phyloP scores from a whole-genome alignment of 108 stramenopile genomes.

The Nitzschia putrida region DNA sequence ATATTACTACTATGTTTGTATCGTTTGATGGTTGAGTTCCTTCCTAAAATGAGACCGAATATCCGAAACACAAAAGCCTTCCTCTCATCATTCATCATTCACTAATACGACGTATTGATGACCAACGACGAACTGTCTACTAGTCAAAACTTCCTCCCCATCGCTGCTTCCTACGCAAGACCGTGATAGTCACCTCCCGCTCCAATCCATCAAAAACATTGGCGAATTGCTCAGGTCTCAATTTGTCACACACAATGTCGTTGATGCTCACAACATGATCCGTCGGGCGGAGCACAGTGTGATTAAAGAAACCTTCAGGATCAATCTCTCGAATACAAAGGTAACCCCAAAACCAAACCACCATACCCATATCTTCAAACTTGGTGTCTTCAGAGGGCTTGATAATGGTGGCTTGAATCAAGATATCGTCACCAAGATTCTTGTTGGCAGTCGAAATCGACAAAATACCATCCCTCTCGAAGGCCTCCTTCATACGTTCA shows the following conservation, averaged over 20 bases:
- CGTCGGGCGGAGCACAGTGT: slow-evolving; percentile 35
- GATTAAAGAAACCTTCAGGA: slow-evolving; percentile 34
- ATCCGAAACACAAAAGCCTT: too few relatives aligned
- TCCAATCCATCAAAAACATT: slow-evolving; percentile 33
- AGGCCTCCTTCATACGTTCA: slow-evolving; percentile 25
- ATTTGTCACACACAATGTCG: slow-evolving; percentile 41
- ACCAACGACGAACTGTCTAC: neutral
- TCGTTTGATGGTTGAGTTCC: too few relatives aligned
- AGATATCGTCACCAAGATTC: slow-evolving; percentile 36
- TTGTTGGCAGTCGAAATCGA: slow-evolving; percentile 34
- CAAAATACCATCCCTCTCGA: slow-evolving; percentile 32
- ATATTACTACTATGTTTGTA: too few relatives aligned
- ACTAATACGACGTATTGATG: too few relatives aligned
- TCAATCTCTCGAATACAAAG: slow-evolving; percentile 42
- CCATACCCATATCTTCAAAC: slow-evolving; percentile 45
- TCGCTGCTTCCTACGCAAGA: slow-evolving; percentile 49
- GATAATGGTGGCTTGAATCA: slow-evolving; percentile 52
- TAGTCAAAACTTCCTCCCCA: slow-evolving; percentile 37
- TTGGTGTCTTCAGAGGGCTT: slow-evolving; percentile 51
- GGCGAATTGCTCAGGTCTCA: slow-evolving; percentile 35
- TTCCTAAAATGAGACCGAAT: too few relatives aligned
- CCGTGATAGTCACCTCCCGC: slow-evolving; percentile 43
- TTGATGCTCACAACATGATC: slow-evolving; percentile 52
- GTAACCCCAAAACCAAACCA: slow-evolving; percentile 50
- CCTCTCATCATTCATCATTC: too few relatives aligned